Evolutionary conservation across 2,329 filamentous ascomycete species (phyloP).

Genomic region (Keithomyces neogunnii): DNA sequence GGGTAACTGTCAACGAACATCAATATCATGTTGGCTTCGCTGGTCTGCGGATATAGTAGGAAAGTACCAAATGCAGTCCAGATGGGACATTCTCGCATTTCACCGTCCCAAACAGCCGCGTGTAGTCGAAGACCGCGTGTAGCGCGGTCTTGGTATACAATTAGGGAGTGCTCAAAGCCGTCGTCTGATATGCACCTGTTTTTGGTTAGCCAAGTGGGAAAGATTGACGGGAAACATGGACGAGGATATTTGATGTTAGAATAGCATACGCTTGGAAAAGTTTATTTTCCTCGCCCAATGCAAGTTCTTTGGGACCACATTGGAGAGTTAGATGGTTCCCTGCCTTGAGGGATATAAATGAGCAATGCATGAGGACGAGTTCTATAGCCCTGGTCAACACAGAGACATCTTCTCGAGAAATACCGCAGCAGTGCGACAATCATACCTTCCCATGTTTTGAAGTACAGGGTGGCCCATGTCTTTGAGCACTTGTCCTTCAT

Average conservation of each 20-base stretch:
- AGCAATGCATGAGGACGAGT: constrained; percentile 50
- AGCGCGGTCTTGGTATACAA: constrained; percentile 42
- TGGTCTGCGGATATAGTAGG: constrained; percentile 27
- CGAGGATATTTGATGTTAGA: too few species aligned
- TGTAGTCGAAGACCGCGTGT: constrained; percentile 45
- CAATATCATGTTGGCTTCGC: not conserved
- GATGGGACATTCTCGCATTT: constrained; percentile 45
- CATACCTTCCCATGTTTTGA: constrained; percentile 53
- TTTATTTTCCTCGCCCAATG: constrained; percentile 37
- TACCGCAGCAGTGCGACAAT: not conserved
- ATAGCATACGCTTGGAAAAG: constrained; percentile 47
- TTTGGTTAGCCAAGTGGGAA: not conserved
- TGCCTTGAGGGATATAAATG: constrained; percentile 48
- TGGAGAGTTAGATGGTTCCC: constrained; percentile 35
- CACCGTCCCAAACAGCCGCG: constrained; percentile 46
- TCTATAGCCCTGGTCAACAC: constrained; percentile 27
- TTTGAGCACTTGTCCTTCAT: constrained; percentile 31
- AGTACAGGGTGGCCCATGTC: constrained; percentile 46
- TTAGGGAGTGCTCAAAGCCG: constrained; percentile 42
- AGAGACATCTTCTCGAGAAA: too few species aligned
- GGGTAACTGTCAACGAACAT: constrained; percentile 34
- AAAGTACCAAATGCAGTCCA: constrained; percentile 59
- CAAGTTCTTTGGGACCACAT: constrained; percentile 37
- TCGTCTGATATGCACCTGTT: constrained; percentile 48
- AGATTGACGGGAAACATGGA: too few species aligned